Base-by-base conservation (phyloP, 179 eudicot genomes). In the Amaranthus tricolor region DNA sequence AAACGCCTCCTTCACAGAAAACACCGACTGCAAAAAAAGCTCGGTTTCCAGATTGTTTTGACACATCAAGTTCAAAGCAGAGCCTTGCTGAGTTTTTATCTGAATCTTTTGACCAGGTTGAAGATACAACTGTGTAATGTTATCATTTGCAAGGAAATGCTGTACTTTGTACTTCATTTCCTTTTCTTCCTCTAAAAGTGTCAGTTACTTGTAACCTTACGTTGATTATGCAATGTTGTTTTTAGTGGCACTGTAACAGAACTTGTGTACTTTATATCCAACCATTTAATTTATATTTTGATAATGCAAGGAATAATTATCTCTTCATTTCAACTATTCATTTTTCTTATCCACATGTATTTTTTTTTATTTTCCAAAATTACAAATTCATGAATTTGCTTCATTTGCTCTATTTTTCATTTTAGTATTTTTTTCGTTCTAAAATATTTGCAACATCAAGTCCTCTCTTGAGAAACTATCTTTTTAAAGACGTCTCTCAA, bases 41-140 rank as follows among this genome's bases (percentile, higher is more conserved):
- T 21, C 85, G 82, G 75, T 79, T 85, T 66, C 65, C 80, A 21
- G 80, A 75, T 20, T 16, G 80, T 51, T 48, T 75, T 7, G 66
- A 73, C 45, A 63, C 62, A 12, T 77, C 87, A 9, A 66, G 62
- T 78, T 72, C 84, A 40, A 86, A 85, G 70, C 24, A 68, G 48
- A 91, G 94, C 82, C 92, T 91, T 40, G 96, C 96, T 12, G 96
- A 89, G 72, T 88, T 80, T 71, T 75, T 91, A 56, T 88, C 94
- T 65, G 85, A 88, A 58, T 82, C 89, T n/a, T 85, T 83, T 58
- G 87, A 85, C 62, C 90, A 85, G 76, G 86, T 52, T 48, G 74
- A 80, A 43, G 84, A 82, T 11, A 75, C 79, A 49, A 40, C 71
- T 11, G 55, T 56, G 40, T 74, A 76, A 77, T 49, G 2, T 55